Conservation (phyloP, 73 alveolate genomes). For the Stentor roeselii region DNA sequence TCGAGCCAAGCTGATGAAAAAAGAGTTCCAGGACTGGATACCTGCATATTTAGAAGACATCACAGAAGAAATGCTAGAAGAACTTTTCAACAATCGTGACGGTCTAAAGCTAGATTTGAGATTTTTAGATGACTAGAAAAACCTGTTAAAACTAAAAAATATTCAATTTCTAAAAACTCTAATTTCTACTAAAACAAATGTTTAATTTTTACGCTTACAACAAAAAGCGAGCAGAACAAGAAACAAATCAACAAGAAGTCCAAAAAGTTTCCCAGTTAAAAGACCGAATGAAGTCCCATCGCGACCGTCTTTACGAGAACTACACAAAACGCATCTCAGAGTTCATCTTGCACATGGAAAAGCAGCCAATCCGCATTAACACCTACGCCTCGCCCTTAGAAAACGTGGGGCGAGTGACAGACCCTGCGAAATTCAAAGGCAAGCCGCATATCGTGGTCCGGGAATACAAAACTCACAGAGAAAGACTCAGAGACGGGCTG, state of each 20-base stretch:
- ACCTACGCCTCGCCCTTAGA: background rate
- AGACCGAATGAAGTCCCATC: background rate
- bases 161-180: too few relatives aligned
- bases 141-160: too few relatives aligned
- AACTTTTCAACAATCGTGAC: background rate
- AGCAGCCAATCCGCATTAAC: background rate
- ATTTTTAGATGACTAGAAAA: too few relatives aligned
- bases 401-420: background rate
- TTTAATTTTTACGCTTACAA: background rate
- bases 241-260: background rate
- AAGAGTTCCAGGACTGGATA: background rate
- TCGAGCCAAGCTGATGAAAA: background rate
- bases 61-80: slow-evolving; percentile 3
- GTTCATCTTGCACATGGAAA: background rate
- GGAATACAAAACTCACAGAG: background rate
- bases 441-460: background rate
- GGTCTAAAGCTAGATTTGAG: slow-evolving; percentile 2
- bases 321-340: background rate
- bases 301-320: background rate
- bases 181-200: too few relatives aligned
- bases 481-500: background rate
- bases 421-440: background rate
- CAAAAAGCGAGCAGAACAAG: background rate
- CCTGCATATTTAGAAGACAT: background rate
- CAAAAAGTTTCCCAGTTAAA: background rate